Evolutionary conservation across 495 filamentous ascomycete species (phyloP).

Genomic region (Penicillium cataractarum): DNA sequence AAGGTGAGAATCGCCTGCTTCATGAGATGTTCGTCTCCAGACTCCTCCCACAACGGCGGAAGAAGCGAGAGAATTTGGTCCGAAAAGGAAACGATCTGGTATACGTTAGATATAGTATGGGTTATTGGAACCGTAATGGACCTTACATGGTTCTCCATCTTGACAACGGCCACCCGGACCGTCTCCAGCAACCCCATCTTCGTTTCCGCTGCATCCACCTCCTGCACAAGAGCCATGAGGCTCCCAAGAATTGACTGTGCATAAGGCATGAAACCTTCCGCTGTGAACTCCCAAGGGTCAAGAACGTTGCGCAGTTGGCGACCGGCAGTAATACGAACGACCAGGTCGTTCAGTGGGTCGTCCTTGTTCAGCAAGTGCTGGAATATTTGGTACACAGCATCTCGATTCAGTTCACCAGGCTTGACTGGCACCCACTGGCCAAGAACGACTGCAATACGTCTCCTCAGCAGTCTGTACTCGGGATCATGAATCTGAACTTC

Average conservation of each 20-base stretch:
- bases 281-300: slow-evolving; percentile 81
- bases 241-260: slow-evolving; percentile 67
- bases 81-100: slow-evolving; percentile 68
- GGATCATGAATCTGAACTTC: slow-evolving; percentile 78
- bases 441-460: slow-evolving; percentile 83
- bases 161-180: slow-evolving; percentile 73
- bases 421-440: slow-evolving; percentile 87
- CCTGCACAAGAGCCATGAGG: slow-evolving; percentile 75
- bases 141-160: slow-evolving; percentile 74
- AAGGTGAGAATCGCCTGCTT: slow-evolving; percentile 91
- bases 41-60: slow-evolving; percentile 82
- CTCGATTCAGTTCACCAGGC: slow-evolving; percentile 60
- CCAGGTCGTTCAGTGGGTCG: slow-evolving; percentile 82
- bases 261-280: slow-evolving; percentile 71
- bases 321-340: slow-evolving; percentile 89
- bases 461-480: slow-evolving; percentile 82
- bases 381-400: slow-evolving; percentile 86
- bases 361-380: slow-evolving; percentile 79
- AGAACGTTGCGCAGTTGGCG: slow-evolving; percentile 76
- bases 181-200: slow-evolving; percentile 87
- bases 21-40: slow-evolving; percentile 80
- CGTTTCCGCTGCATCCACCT: slow-evolving; percentile 82
- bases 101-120: slow-evolving; percentile 16
- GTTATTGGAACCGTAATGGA: background rate
- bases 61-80: slow-evolving; percentile 78